These are phyloP conservation scores for Lantana camara DNA, from an alignment of 257 asterid genomes.

Conservation along the genomic window DNA sequence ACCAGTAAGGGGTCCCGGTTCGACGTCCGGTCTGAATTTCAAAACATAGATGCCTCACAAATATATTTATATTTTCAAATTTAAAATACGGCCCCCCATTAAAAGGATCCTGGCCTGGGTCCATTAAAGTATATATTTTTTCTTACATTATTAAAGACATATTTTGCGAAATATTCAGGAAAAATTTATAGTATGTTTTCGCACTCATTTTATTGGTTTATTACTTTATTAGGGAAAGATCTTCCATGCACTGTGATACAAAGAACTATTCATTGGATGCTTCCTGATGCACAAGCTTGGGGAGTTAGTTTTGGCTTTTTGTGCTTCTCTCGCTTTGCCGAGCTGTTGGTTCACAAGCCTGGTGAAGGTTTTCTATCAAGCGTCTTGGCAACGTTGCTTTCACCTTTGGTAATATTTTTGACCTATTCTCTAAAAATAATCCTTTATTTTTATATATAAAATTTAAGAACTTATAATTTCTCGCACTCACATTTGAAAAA, in stretches of 20 bases:
- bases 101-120: too few species aligned
- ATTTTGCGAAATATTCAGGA: background rate
- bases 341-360: constrained; percentile 77
- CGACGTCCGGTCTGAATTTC: too few species aligned
- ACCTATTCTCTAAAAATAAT: too few species aligned
- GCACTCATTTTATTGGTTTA: background rate
- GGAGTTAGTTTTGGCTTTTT: constrained; percentile 42
- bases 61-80: too few species aligned
- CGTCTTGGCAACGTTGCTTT: constrained; percentile 46
- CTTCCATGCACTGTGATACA: constrained; percentile 66
- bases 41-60: too few species aligned
- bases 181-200: background rate
- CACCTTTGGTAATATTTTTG: constrained; percentile 65
- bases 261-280: constrained; percentile 56
- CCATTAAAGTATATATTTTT: too few species aligned
- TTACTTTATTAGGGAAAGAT: constrained; percentile 41
- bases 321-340: constrained; percentile 51
- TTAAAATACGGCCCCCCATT: too few species aligned
- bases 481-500: too few species aligned
- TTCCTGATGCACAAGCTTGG: constrained; percentile 41
- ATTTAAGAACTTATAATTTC: too few species aligned
- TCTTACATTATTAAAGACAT: background rate
- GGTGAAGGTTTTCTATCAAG: constrained; percentile 47
- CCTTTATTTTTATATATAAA: too few species aligned
- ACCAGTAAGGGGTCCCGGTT: too few species aligned